Conservation (phyloP, 2,329 filamentous ascomycete species). For the Ceratocystis albifundus region DNA sequence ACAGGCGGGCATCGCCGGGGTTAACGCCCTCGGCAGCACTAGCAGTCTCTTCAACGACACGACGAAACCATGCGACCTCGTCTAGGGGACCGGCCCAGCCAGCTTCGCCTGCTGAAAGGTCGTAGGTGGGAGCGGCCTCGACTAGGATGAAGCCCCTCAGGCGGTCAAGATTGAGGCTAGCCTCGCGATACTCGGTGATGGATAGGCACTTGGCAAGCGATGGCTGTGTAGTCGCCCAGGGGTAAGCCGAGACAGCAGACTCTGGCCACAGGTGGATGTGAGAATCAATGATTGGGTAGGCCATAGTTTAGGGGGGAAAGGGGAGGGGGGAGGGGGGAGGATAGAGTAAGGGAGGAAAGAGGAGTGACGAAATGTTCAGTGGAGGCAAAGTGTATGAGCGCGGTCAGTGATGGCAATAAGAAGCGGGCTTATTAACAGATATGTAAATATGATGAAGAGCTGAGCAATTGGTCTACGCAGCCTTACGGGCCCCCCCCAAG, state of each 20-base stretch:
- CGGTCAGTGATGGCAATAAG: too few species aligned
- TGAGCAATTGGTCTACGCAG: too few species aligned
- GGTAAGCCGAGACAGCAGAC: conserved; percentile 52
- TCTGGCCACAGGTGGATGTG: conserved; percentile 82
- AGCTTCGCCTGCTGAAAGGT: conserved; percentile 37
- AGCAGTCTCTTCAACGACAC: conserved; percentile 52
- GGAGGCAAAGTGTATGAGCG: too few species aligned
- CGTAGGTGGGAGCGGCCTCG: conserved; percentile 65
- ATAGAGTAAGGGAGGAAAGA: neutral
- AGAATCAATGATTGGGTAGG: conserved; percentile 63
- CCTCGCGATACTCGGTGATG: conserved; percentile 48
- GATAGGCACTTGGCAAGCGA: conserved; percentile 54
- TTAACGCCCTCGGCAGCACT: conserved; percentile 47
- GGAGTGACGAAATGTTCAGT: neutral
- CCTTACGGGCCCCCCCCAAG: neutral
- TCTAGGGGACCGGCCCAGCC: conserved; percentile 56
- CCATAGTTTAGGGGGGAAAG: conserved; percentile 29
- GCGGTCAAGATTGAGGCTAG: conserved; percentile 32
- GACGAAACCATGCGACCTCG: conserved; percentile 58
- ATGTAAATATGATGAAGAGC: too few species aligned
- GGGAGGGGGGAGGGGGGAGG: too few species aligned
- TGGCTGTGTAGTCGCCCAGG: conserved; percentile 53
- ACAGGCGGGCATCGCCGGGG: conserved; percentile 38
- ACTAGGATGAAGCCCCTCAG: conserved; percentile 68
- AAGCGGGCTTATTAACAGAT: too few species aligned